Base-by-base conservation (phyloP, 2,329 filamentous ascomycete genomes). In the Fusarium phyllophilum region DNA sequence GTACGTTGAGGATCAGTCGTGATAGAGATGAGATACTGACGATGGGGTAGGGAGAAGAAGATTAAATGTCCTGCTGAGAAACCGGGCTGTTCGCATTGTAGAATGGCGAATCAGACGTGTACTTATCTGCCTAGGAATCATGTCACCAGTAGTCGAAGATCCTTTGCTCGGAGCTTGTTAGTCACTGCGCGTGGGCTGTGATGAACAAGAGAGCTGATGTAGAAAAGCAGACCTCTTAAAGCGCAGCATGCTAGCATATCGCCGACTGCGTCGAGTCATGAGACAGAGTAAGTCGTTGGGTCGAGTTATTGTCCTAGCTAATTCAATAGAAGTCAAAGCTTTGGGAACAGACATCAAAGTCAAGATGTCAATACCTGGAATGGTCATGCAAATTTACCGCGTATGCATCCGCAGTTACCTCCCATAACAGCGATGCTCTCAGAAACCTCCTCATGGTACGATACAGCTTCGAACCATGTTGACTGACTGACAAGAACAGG, bases 21-120 rank as follows among this genome's bases (percentile, higher is more conserved):
- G 36, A 46, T 18, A 26, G 4, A 24, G 1, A 9, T 1, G 11
- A 2, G 0, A 13, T 4, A 22, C 45, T 62, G 6, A 71, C 22
- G 20, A 7, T 9, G 11, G 12, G 22, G 0, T 10, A 54, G 76
- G 5, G 65, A 77, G 22, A 78, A 78, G 45, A 78, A 78, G 57
- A 75, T 76, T 3, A 78, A 78, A 52, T 78, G 76, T 17, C 74
- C 76, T 7, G 72, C 75, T 31, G 76, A 78, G 52, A 78, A 78
- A 36, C 76, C 76, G 1, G 61, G 26, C 0, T 78, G 76, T 48
- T 77, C 76, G 6, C 75, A 75, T 45, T 78, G 76, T 33, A 63
- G 60, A 11, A 62, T 73, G 2, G 69, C 75, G 5, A 66, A 68
- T 18, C 67, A 75, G 22, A 55, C 62, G 0, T 78, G 76, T 18